Evolutionary conservation across 192 early-diverging fungal genomes (phyloP).

Genomic region (Rhizoclosmatium globosum): DNA sequence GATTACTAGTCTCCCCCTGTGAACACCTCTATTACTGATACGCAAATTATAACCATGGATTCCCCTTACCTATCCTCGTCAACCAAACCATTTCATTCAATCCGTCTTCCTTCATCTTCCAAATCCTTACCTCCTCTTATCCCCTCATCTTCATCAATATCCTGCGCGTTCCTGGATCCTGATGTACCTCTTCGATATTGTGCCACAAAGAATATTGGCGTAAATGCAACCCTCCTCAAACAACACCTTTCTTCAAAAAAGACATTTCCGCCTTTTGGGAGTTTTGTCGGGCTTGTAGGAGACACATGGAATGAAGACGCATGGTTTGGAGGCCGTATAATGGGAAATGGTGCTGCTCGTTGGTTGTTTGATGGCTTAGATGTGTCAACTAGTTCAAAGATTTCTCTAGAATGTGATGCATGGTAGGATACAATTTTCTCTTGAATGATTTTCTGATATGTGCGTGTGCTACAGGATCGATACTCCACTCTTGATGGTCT

Average conservation of each 20-base stretch:
- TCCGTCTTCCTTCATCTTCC: background rate
- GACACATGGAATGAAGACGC: conserved; percentile 21
- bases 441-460: no score
- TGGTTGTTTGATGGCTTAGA: conserved; percentile 21
- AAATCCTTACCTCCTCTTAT: background rate
- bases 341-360: conserved; percentile 33
- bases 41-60: no score
- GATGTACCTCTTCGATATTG: conserved; percentile 39
- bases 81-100: background rate
- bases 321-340: conserved; percentile 26
- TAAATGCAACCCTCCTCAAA: background rate
- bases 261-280: background rate
- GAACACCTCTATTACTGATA: no score
- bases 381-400: background rate
- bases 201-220: conserved; percentile 23
- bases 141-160: background rate
- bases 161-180: conserved; percentile 16
- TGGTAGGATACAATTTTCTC: background rate
- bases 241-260: no score
- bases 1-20: no score
- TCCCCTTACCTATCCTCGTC: no score
- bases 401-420: conserved; percentile 11
- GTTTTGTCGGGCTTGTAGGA: conserved; percentile 10
- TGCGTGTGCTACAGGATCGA: background rate
- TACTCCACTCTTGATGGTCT: conserved; percentile 27